Evolutionary conservation across 2,329 filamentous ascomycete species (phyloP), one percentile per base, ranked within the genome.

Genomic region (Ustulina deusta): DNA sequence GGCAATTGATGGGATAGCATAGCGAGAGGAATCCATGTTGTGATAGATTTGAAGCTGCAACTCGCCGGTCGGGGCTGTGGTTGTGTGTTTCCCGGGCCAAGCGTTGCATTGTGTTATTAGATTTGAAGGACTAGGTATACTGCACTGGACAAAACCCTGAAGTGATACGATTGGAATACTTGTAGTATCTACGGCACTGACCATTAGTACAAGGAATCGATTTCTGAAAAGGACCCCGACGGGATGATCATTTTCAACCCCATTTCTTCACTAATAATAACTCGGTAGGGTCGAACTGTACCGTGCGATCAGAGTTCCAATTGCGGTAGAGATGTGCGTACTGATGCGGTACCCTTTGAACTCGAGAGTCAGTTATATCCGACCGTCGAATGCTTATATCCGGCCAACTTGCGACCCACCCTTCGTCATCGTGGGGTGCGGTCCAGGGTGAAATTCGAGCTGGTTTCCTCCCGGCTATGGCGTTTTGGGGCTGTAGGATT

Each of bases 361-460:
- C n/a, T n/a, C n/a, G 34, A 44, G 42, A 20, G 2, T 17, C 3
- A 7, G 9, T 56, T 56, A 56, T 56, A 17, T n/a, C 52, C 52
- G 52, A 36, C 10, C 34, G 6, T 40, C 1, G 3, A 29, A 10
- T 63, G 61, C 52, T 63, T 63, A 63, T 57, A 32, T 58, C 61
- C 61, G 61, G 22, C 11, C 29, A 9, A n/a, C 52, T 29, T n/a
- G 7, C 20, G 13, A 51, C 46, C 57, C 34, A 13, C 6, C 11
- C 25, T 48, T 32, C 20, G 7, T 15, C 10, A 29, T 34, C 40
- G 25, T 52, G 38, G 51, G 51, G 38, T 56, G 52, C 38, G 34
- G 15, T 27, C 60, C 38, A 49, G 48, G 51, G 51, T 54, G 55
- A 54, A 29, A 22, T 7, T 48, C 55, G 7, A 2, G 54, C 7